Evolutionary conservation across 805 yeast species (phyloP).

Genomic region (Zygoascus bituminiphila): DNA sequence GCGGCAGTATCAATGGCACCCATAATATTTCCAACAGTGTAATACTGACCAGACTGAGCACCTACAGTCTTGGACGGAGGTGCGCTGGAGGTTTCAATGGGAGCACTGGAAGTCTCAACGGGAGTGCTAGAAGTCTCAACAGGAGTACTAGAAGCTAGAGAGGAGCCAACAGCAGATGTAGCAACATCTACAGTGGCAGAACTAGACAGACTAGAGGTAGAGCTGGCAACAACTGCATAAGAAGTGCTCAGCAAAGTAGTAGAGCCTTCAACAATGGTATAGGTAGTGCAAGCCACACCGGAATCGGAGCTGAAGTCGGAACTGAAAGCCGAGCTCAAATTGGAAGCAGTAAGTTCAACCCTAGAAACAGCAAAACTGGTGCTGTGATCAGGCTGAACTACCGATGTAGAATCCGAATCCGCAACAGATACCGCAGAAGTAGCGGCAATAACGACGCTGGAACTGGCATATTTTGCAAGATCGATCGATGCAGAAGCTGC

Average conservation of each 20-base stretch:
- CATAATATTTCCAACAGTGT: slow-evolving; percentile 38
- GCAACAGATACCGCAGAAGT: background rate
- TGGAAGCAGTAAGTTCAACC: background rate
- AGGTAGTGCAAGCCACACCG: background rate
- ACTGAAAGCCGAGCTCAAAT: background rate
- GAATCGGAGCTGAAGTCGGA: background rate
- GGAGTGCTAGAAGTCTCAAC: background rate
- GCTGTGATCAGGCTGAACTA: slow-evolving; percentile 18
- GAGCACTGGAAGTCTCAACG: slow-evolving; percentile 8
- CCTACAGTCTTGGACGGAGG: slow-evolving; percentile 11
- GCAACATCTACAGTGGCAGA: slow-evolving; percentile 4
- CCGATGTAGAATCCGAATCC: background rate
- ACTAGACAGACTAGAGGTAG: slow-evolving; percentile 8
- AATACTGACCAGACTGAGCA: slow-evolving; percentile 19
- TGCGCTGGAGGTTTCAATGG: slow-evolving; percentile 15
- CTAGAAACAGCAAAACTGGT: slow-evolving; percentile 7
- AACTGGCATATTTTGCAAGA: slow-evolving; percentile 27
- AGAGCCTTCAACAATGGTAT: background rate
- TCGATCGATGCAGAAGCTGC: slow-evolving; percentile 24
- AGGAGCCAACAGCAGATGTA: background rate
- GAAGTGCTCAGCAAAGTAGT: background rate
- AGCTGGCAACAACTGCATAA: slow-evolving; percentile 6
- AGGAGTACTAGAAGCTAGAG: background rate
- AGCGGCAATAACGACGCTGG: slow-evolving; percentile 8
- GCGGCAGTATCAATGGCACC: slow-evolving; percentile 36